phyloP scores from a whole-genome alignment of 345 rosid genomes.

The Pugionium cornutum region DNA sequence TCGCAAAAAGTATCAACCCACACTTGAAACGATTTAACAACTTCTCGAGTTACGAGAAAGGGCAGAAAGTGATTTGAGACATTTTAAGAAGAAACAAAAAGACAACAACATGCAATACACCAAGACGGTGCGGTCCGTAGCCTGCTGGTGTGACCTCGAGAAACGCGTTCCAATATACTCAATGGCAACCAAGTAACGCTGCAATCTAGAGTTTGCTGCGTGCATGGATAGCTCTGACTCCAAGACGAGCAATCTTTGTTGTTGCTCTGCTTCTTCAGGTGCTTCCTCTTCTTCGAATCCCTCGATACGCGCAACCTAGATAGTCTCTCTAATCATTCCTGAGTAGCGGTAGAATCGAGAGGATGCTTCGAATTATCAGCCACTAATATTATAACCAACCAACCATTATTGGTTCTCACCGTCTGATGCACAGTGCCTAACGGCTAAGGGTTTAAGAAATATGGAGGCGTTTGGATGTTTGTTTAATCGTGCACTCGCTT shows the following conservation, averaged over 20 bases:
- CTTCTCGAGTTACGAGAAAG: not conserved
- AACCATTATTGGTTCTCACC: too few relatives aligned
- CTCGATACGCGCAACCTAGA: too few relatives aligned
- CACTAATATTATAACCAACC: too few relatives aligned
- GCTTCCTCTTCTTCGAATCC: too few relatives aligned
- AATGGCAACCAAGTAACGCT: conserved; percentile 80
- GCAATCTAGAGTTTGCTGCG: conserved; percentile 53
- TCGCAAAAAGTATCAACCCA: conserved; percentile 8
- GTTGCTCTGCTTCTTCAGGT: conserved; percentile 29
- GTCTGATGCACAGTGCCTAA: too few relatives aligned
- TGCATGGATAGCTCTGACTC: conserved; percentile 43
- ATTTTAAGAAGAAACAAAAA: not conserved
- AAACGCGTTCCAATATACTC: conserved; percentile 91
- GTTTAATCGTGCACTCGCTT: too few relatives aligned
- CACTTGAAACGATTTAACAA: not conserved
- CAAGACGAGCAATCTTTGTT: conserved; percentile 31
- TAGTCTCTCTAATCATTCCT: too few relatives aligned
- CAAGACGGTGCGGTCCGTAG: conserved; percentile 66
- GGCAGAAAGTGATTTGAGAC: not conserved
- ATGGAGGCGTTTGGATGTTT: too few relatives aligned
- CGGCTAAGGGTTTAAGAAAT: too few relatives aligned
- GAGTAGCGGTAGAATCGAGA: too few relatives aligned
- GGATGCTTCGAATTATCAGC: too few relatives aligned
- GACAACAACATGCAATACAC: conserved; percentile 66
- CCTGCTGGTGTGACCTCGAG: conserved; percentile 85